These are phyloP conservation scores for Gastrodia elata DNA, from an alignment of 106 monocot genomes.

Conservation along the genomic window DNA sequence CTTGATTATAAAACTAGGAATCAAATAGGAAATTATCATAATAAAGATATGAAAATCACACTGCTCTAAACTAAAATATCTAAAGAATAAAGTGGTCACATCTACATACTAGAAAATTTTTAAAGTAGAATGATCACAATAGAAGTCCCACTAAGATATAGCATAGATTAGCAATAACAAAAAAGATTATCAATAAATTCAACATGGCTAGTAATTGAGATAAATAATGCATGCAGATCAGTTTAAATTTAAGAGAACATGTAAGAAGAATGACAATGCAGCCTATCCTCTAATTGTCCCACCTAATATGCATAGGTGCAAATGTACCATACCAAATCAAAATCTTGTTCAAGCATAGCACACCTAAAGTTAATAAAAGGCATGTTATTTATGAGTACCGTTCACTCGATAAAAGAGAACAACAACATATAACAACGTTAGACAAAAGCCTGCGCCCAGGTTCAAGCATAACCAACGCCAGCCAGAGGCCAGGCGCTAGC, in stretches of 20 bases:
- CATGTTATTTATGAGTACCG: background rate
- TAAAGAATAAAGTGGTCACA: background rate
- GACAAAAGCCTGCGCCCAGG: too few species aligned
- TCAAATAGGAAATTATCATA: background rate
- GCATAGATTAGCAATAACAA: background rate
- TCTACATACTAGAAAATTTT: background rate
- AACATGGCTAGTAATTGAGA: background rate
- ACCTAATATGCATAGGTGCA: background rate
- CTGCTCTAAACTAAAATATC: background rate
- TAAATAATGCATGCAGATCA: background rate
- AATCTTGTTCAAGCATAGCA: background rate
- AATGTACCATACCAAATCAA: background rate
- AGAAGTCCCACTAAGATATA: background rate
- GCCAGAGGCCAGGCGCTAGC: too few species aligned
- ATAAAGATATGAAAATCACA: background rate
- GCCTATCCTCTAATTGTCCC: background rate
- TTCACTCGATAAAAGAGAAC: too few species aligned
- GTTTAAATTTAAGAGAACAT: background rate
- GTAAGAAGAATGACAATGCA: background rate
- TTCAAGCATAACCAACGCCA: too few species aligned
- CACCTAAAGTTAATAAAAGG: constrained; percentile 1
- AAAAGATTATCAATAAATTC: background rate
- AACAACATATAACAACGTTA: too few species aligned
- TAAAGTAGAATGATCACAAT: background rate
- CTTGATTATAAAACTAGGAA: too few species aligned